phyloP scores from a whole-genome alignment of 2,329 filamentous ascomycete species.

The Aspergillus fischeri region DNA sequence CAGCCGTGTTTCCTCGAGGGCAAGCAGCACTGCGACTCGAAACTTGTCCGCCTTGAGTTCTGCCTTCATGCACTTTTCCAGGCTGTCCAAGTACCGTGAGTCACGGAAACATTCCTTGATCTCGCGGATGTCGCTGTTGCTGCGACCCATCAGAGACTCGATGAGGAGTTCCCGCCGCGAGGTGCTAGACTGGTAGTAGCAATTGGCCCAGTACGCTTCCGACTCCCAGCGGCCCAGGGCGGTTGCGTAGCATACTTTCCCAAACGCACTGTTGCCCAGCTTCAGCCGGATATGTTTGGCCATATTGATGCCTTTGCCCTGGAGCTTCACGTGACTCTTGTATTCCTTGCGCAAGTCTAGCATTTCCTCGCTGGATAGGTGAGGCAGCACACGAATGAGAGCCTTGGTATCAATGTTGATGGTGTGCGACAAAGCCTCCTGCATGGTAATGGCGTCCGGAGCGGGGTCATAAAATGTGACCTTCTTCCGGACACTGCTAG shows the following conservation, averaged over 20 bases:
- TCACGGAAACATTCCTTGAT: slow-evolving; percentile 90
- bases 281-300: slow-evolving; percentile 49
- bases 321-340: slow-evolving; percentile 75
- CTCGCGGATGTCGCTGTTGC: slow-evolving; percentile 76
- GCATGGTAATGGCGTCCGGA: slow-evolving; percentile 71
- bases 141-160: slow-evolving; percentile 84
- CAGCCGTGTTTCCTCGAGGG: slow-evolving; percentile 77
- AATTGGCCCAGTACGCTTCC: slow-evolving; percentile 97
- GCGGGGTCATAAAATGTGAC: slow-evolving; percentile 80
- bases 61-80: slow-evolving; percentile 81
- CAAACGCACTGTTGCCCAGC: slow-evolving; percentile 56
- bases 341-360: slow-evolving; percentile 83
- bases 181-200: slow-evolving; percentile 89
- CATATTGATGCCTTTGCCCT: slow-evolving; percentile 47
- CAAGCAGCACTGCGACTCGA: slow-evolving; percentile 78
- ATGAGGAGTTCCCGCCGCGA: slow-evolving; percentile 85
- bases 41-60: slow-evolving; percentile 97
- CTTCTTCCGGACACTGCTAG: slow-evolving; percentile 52
- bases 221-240: slow-evolving; percentile 87
- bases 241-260: slow-evolving; percentile 87
- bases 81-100: slow-evolving; percentile 80
- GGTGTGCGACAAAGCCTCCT: slow-evolving; percentile 66
- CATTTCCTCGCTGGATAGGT: slow-evolving; percentile 80
- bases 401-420: slow-evolving; percentile 65
- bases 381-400: slow-evolving; percentile 78